Conservation (phyloP, 768 basidiomycete genomes). For the Naematelia aurantialba region DNA sequence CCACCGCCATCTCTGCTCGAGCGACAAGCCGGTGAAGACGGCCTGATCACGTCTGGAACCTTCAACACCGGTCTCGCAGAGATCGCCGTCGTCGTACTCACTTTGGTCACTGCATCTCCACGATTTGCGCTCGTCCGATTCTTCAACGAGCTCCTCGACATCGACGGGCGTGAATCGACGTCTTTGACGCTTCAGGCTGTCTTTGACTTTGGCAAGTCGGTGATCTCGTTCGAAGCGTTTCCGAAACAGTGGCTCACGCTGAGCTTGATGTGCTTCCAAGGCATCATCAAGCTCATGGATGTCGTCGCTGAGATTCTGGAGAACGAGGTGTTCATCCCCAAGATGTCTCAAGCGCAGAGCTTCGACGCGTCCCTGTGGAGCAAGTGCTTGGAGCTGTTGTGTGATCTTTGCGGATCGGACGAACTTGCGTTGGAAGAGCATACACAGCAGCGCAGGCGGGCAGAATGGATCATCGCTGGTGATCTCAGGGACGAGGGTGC, state of each 20-base stretch:
- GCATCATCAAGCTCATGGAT: constrained; percentile 82
- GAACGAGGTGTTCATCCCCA: constrained; percentile 69
- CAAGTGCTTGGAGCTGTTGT: constrained; percentile 72
- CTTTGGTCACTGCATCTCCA: constrained; percentile 74
- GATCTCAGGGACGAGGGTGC: constrained; percentile 92
- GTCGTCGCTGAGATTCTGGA: constrained; percentile 73
- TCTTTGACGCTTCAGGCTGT: constrained; percentile 66
- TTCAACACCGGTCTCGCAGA: constrained; percentile 81
- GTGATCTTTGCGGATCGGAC: constrained; percentile 81
- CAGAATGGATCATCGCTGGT: constrained; percentile 92
- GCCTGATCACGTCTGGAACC: constrained; percentile 44
- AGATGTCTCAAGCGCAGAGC: constrained; percentile 59
- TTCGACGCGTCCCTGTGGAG: constrained; percentile 79
- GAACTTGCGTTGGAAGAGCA: constrained; percentile 93
- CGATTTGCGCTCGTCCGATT: constrained; percentile 71
- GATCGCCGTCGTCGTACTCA: constrained; percentile 75
- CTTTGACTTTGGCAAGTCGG: constrained; percentile 75
- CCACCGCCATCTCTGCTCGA: constrained; percentile 52
- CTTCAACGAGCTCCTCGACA: constrained; percentile 73
- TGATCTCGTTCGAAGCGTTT: constrained; percentile 82
- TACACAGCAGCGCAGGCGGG: constrained; percentile 91
- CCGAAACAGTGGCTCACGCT: constrained; percentile 88
- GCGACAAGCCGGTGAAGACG: constrained; percentile 51
- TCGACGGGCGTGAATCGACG: constrained; percentile 82
- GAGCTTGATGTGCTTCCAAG: constrained; percentile 80